phyloP scores from a whole-genome alignment of 2,329 filamentous ascomycete species.

The Xylariaceae sp. region DNA sequence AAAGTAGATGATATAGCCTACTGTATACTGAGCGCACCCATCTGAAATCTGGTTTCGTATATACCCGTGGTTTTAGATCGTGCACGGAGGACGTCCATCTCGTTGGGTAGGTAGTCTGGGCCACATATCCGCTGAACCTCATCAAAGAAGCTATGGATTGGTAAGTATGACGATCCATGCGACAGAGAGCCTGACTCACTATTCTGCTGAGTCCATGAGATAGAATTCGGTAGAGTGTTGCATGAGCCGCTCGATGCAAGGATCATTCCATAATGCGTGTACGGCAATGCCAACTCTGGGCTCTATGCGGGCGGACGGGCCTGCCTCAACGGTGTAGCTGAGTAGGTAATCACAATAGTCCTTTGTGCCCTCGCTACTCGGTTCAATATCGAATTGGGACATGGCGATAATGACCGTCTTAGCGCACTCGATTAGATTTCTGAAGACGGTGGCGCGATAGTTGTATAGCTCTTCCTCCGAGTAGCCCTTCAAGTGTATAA shows the following conservation, averaged over 20 bases:
- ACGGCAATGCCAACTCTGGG: slow-evolving; percentile 82
- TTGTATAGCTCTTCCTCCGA: slow-evolving; percentile 91
- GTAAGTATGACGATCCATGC: slow-evolving; percentile 32
- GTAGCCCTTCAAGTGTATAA: slow-evolving; percentile 98
- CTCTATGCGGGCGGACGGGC: slow-evolving; percentile 86
- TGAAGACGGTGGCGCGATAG: slow-evolving; percentile 96
- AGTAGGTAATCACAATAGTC: slow-evolving; percentile 80
- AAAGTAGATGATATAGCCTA: slow-evolving; percentile 55
- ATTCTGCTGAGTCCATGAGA: slow-evolving; percentile 98
- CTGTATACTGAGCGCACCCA: slow-evolving; percentile 99
- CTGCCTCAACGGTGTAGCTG: slow-evolving; percentile 88
- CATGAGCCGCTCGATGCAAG: slow-evolving; percentile 80
- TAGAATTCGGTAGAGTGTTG: slow-evolving; percentile 98
- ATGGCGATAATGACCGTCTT: slow-evolving; percentile 92
- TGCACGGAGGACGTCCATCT: slow-evolving; percentile 93
- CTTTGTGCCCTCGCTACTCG: slow-evolving; percentile 72
- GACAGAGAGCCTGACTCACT: slow-evolving; percentile 59
- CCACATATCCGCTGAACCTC: slow-evolving; percentile 85
- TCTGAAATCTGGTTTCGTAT: slow-evolving; percentile 97
- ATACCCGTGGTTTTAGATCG: slow-evolving; percentile 99
- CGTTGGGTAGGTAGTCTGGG: slow-evolving; percentile 86
- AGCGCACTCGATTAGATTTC: slow-evolving; percentile 96
- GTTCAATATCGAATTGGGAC: slow-evolving; percentile 87
- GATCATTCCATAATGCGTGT: slow-evolving; percentile 87
- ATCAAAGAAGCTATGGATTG: slow-evolving; percentile 81